phyloP scores from a whole-genome alignment of 345 rosid species.

The Raphanus raphanistrum region DNA sequence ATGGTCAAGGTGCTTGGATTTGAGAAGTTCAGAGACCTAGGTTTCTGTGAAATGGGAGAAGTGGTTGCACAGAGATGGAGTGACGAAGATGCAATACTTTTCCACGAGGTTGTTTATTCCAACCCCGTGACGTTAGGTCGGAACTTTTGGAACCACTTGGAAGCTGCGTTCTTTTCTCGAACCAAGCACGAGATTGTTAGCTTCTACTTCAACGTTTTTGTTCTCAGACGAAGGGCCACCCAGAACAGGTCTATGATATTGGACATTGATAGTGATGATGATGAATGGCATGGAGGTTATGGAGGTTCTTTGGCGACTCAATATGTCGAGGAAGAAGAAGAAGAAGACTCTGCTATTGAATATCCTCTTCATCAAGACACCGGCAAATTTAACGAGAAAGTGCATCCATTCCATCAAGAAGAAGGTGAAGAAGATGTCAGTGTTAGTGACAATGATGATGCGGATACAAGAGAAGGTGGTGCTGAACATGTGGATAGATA shows the following conservation, averaged over 20 bases:
- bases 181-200: constrained; percentile 61
- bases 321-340: constrained; percentile 48
- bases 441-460: constrained; percentile 25
- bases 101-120: constrained; percentile 57
- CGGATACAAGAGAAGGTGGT: constrained; percentile 38
- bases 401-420: constrained; percentile 23
- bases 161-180: constrained; percentile 53
- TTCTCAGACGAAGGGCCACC: constrained; percentile 56
- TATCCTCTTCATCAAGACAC: constrained; percentile 40
- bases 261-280: constrained; percentile 78
- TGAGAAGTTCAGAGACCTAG: constrained; percentile 52
- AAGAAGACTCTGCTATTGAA: constrained; percentile 53
- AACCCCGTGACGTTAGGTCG: constrained; percentile 51
- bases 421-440: constrained; percentile 32
- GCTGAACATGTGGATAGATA: not conserved
- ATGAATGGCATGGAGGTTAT: constrained; percentile 61
- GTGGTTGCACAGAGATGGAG: constrained; percentile 58
- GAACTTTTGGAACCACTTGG: constrained; percentile 71
- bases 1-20: constrained; percentile 51
- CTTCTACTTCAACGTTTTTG: constrained; percentile 74
- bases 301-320: constrained; percentile 27
- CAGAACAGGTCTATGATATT: constrained; percentile 58
- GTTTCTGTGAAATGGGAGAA: constrained; percentile 79
- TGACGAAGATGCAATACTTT: constrained; percentile 56
- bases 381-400: not conserved